Percentiles rank a stretch among this genome's conserved stretches.
These are phyloP conservation scores for Fusarium liriodendri DNA, from an alignment of 2,329 filamentous ascomycete genomes.

Conservation along the genomic window DNA sequence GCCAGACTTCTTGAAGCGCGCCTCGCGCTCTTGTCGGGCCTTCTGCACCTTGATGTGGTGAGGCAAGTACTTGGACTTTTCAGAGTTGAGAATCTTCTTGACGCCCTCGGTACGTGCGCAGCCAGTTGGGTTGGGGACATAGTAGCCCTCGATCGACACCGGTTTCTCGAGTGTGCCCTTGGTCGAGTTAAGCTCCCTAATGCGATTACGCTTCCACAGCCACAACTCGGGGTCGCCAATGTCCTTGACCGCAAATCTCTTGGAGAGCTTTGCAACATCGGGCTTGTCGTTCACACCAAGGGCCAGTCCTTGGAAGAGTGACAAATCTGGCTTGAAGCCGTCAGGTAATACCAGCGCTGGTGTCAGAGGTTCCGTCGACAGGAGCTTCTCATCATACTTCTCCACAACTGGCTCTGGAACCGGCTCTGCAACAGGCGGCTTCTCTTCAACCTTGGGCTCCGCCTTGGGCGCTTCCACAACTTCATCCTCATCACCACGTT, in stretches of 20 bases:
- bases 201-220: constrained; percentile 67
- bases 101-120: constrained; percentile 92
- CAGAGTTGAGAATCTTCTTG: constrained; percentile 95
- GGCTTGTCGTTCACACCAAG: constrained; percentile 60
- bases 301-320: constrained; percentile 56
- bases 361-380: constrained; percentile 59
- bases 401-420: constrained; percentile 62
- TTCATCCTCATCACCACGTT: constrained; percentile 55
- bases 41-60: constrained; percentile 97
- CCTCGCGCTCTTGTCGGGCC: constrained; percentile 90
- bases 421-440: constrained; percentile 44
- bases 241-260: constrained; percentile 57
- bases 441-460: constrained; percentile 28
- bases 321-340: constrained; percentile 58
- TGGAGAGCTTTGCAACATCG: constrained; percentile 60
- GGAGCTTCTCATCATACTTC: constrained; percentile 58
- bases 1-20: constrained; percentile 73
- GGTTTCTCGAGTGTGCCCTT: constrained; percentile 45
- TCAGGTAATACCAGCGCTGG: constrained; percentile 59
- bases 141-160: constrained; percentile 71
- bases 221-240: constrained; percentile 65
- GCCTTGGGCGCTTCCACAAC: constrained; percentile 25
- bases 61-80: constrained; percentile 97
- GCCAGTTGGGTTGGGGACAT: constrained; percentile 87
- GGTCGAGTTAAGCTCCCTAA: constrained; percentile 65